Evolutionary conservation across 139 green algal species (phyloP), one percentile per base, ranked within the genome.

Genomic region (Coccomyxa sp.): DNA sequence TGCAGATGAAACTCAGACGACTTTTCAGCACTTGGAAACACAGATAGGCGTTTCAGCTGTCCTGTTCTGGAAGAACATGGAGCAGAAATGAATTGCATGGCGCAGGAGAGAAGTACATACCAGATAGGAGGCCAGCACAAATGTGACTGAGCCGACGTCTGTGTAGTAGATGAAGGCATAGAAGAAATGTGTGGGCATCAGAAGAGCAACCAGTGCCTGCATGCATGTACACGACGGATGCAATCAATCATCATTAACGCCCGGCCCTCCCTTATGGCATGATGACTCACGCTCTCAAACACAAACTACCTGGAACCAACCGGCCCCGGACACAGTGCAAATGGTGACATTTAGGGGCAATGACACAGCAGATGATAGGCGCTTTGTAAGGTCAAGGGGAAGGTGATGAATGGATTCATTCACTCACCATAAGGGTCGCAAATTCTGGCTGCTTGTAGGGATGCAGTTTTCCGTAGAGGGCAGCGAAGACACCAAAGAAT

Each of bases 131-230:
- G 89, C 82, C 79, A 97, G 81, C 0, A 95, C 82, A 51, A 94
- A 92, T 3, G 92, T 83, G 31, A 91, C 79, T 25, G 92, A 92
- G n/a, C 85, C 90, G 12, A 96, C 91, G 81, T 99, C 96, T 0
- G 96, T 99, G 89, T 98, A 99, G 83, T 92, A 98, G 0, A 99
- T 82, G 78, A 95, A 96, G 15, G 82, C 81, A 85, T 93, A 98
- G 87, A 98, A 98, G 82, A 94, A 96, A 85, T 98, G 94, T 18
- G 95, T 84, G 0, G 95, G 95, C 67, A 95, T 92, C 13, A 93
- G 71, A 58, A 77, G 67, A 58, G 93, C 57, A 13, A 86, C 75
- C 0, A 84, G 58, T 11, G 87, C 80, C 89, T 90, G 86, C 81
- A 85, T 25, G 27, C 32, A 79, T 31, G 27, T 18, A 58, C 31